phyloP scores from a whole-genome alignment of 2,329 filamentous ascomycete genomes.

The Pseudocercospora crystallina region DNA sequence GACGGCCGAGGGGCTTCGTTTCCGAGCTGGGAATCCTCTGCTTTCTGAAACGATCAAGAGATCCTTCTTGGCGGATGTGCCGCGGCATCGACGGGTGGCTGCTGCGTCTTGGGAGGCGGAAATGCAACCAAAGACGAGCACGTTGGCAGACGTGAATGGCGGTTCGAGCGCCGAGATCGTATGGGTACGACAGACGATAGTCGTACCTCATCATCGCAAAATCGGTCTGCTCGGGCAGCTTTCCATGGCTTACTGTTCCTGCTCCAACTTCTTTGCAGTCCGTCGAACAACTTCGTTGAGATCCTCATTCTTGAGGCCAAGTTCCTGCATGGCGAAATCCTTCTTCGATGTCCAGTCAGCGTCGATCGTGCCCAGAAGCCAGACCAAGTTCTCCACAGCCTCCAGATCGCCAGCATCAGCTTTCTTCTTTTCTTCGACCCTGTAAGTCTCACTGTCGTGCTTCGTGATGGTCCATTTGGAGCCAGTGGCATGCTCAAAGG shows the following conservation, averaged over 20 bases:
- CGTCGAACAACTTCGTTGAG: slow-evolving; percentile 39
- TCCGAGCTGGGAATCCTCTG: too few species aligned
- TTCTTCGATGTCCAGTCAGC: slow-evolving; percentile 36
- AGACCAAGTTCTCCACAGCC: slow-evolving; percentile 34
- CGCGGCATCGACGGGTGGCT: too few species aligned
- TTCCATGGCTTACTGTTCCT: background rate
- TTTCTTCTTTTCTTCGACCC: slow-evolving; percentile 36
- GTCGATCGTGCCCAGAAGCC: slow-evolving; percentile 32
- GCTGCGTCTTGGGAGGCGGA: too few species aligned
- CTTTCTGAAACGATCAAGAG: too few species aligned
- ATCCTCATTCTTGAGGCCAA: slow-evolving; percentile 43
- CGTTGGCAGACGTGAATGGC: too few species aligned
- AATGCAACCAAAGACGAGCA: too few species aligned
- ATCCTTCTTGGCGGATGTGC: too few species aligned
- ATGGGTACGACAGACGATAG: too few species aligned
- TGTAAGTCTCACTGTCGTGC: slow-evolving; percentile 35
- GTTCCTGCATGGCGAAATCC: slow-evolving; percentile 41
- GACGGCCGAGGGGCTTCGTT: too few species aligned
- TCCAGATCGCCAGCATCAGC: slow-evolving; percentile 37
- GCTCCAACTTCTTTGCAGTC: slow-evolving; percentile 28
- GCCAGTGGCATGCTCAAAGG: slow-evolving; percentile 55
- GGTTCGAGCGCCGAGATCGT: too few species aligned
- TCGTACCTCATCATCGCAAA: too few species aligned
- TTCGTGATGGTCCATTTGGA: slow-evolving; percentile 51
- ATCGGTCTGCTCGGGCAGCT: too few species aligned